Conservation (phyloP, 2,329 filamentous ascomycete species). For the Calonectria honghensis region DNA sequence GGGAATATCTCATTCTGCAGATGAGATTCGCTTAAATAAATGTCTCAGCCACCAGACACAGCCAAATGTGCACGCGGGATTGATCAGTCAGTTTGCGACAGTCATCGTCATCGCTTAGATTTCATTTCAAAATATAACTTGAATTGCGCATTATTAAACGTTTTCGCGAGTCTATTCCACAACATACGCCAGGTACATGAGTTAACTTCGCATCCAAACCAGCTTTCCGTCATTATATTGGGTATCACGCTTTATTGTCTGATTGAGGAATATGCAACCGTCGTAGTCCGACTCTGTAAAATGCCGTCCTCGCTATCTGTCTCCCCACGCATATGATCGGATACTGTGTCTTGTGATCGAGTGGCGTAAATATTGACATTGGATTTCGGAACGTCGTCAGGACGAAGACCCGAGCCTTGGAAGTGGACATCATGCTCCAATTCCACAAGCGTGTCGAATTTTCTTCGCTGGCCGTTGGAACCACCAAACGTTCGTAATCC, state of each 20-base stretch:
- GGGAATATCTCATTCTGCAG: no score
- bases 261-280: background rate
- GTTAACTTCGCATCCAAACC: background rate
- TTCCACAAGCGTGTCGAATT: slow-evolving; percentile 5
- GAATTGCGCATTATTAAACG: background rate
- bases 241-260: slow-evolving; percentile 5
- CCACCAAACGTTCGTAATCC: slow-evolving; percentile 9
- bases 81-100: no score
- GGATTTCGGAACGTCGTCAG: background rate
- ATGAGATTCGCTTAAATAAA: no score
- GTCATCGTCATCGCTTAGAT: background rate
- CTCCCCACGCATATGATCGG: background rate
- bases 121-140: background rate
- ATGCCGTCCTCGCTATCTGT: slow-evolving; percentile 22
- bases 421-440: slow-evolving; percentile 12
- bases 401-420: background rate
- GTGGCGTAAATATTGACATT: background rate
- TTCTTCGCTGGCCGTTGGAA: slow-evolving; percentile 10
- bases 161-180: background rate
- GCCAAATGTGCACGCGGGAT: no score
- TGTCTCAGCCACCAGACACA: no score
- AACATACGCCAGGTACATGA: background rate
- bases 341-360: background rate
- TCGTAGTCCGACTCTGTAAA: slow-evolving; percentile 2
- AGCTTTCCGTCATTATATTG: background rate